Percentiles rank a stretch among this genome's conserved stretches.
These are phyloP conservation scores for Pezicula rhizophila DNA, from an alignment of 2,329 filamentous ascomycete genomes.

Conservation along the genomic window DNA sequence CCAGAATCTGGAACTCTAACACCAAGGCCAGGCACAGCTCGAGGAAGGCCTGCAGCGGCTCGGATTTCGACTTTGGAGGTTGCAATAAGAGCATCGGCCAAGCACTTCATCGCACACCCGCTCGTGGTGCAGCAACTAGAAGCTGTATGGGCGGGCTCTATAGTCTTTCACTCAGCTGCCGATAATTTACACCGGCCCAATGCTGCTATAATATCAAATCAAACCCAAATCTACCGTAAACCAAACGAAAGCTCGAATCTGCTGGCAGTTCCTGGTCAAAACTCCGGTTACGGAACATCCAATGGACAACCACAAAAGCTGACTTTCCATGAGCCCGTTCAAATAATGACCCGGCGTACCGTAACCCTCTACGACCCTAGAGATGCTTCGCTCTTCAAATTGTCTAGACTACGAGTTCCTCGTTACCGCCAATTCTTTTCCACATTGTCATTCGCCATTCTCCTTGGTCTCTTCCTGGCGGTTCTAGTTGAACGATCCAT, in stretches of 20 bases:
- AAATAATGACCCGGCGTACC: constrained; percentile 40
- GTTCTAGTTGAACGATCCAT: constrained; percentile 72
- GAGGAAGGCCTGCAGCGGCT: constrained; percentile 53
- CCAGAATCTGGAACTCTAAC: constrained; percentile 29
- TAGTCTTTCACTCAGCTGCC: constrained; percentile 86
- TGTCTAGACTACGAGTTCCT: constrained; percentile 84
- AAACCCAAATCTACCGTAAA: constrained; percentile 7
- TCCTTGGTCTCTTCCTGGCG: constrained; percentile 79
- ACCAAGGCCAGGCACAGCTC: constrained; percentile 28
- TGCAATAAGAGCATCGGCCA: constrained; percentile 86
- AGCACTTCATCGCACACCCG: constrained; percentile 86
- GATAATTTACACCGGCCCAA: constrained; percentile 72
- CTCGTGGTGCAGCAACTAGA: constrained; percentile 92
- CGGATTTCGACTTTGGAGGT: constrained; percentile 88
- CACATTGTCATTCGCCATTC: constrained; percentile 76
- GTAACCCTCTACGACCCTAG: constrained; percentile 86
- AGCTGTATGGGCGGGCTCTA: constrained; percentile 92
- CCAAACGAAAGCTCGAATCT: constrained; percentile 9
- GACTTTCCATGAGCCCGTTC: constrained; percentile 5
- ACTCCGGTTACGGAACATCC: constrained; percentile 32
- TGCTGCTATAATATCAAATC: constrained; percentile 26
- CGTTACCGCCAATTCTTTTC: constrained; percentile 88
- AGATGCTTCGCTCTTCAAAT: constrained; percentile 84
- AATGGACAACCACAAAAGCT: constrained; percentile 9
- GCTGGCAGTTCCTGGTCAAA: constrained; percentile 18